A percentile compares a stretch with the other conserved stretches of the same genome.
phyloP scores from a whole-genome alignment of 371 early-diverging fungal species.

The Lichtheimia corymbifera region DNA sequence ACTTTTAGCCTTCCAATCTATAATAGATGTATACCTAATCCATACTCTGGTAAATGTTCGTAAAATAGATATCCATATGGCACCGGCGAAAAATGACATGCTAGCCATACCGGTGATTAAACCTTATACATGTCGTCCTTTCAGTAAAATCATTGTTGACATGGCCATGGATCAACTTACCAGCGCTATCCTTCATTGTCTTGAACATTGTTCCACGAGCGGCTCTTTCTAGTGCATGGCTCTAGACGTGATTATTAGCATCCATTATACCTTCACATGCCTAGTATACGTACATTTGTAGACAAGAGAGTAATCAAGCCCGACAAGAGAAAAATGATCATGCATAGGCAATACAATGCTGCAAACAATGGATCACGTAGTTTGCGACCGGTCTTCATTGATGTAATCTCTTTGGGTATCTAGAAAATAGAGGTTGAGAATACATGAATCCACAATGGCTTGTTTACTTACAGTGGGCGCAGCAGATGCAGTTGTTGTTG shows the following conservation, averaged over 20 bases:
- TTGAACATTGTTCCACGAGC: conserved; percentile 51
- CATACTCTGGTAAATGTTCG: conserved; percentile 57
- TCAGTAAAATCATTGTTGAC: background rate
- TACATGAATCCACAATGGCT: background rate
- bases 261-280: background rate
- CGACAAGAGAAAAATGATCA: conserved; percentile 40
- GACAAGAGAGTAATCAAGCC: conserved; percentile 54
- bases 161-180: conserved; percentile 19
- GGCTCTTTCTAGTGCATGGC: conserved; percentile 38
- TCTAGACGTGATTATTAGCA: conserved; percentile 16
- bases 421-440: conserved; percentile 12
- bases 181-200: conserved; percentile 58
- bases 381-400: conserved; percentile 38
- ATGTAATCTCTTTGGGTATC: conserved; percentile 43
- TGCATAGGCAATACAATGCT: conserved; percentile 37
- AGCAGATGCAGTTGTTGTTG: conserved; percentile 35
- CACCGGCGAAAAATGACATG: conserved; percentile 47
- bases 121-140: conserved; percentile 26
- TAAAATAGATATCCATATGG: conserved; percentile 55
- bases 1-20: background rate
- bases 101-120: conserved; percentile 49
- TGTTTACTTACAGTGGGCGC: conserved; percentile 15
- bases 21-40: background rate
- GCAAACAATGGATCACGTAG: conserved; percentile 62
- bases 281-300: conserved; percentile 49